phyloP scores from a whole-genome alignment of 2,329 filamentous ascomycete genomes.

The Trichoderma oligosporum region DNA sequence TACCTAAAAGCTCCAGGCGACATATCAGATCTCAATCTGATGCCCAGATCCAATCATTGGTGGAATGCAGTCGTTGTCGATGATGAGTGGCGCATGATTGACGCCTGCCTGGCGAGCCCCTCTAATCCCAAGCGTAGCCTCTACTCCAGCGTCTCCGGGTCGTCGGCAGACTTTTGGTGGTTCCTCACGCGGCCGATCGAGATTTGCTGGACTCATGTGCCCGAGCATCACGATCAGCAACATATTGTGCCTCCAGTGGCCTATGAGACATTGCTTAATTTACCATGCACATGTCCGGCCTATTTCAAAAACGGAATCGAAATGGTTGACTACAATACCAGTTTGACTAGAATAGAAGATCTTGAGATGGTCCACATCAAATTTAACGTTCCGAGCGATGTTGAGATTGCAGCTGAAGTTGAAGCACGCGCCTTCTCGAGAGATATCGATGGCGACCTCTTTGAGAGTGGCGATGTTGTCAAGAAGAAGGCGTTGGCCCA shows the following conservation, averaged over 20 bases:
- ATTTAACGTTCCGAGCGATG: slow-evolving; percentile 80
- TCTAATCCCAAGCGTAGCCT: slow-evolving; percentile 76
- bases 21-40: slow-evolving; percentile 70
- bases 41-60: slow-evolving; percentile 91
- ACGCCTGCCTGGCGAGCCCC: slow-evolving; percentile 86
- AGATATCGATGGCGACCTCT: slow-evolving; percentile 85
- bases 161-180: slow-evolving; percentile 81
- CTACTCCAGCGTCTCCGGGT: slow-evolving; percentile 69
- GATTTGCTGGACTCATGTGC: slow-evolving; percentile 93
- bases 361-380: slow-evolving; percentile 90
- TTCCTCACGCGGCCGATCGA: slow-evolving; percentile 88
- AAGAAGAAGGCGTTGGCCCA: slow-evolving; percentile 86
- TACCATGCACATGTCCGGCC: slow-evolving; percentile 80
- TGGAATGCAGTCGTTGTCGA: slow-evolving; percentile 96
- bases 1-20: slow-evolving; percentile 92
- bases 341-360: slow-evolving; percentile 77
- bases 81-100: slow-evolving; percentile 93
- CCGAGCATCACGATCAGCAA: slow-evolving; percentile 81
- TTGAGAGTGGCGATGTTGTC: slow-evolving; percentile 84
- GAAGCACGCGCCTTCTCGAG: slow-evolving; percentile 76
- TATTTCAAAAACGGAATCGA: slow-evolving; percentile 81
- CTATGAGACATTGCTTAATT: slow-evolving; percentile 77
- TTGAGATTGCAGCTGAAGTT: slow-evolving; percentile 89
- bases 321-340: slow-evolving; percentile 88
- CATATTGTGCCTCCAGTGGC: slow-evolving; percentile 87